Conservation (phyloP, 306 rosid genomes). For the Fragaria ananassa region DNA sequence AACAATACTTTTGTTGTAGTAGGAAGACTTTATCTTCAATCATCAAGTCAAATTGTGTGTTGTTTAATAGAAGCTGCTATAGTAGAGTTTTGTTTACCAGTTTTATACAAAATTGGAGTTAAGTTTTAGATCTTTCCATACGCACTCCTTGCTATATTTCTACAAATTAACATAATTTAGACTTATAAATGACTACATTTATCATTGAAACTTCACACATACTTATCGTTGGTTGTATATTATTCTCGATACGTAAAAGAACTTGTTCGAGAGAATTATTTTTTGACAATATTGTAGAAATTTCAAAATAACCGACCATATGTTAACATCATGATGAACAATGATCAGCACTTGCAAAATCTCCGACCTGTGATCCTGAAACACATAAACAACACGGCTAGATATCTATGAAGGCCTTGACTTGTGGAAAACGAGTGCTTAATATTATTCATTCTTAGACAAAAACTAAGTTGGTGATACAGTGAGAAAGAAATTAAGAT, state of each 20-base stretch:
- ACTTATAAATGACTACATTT: too few species aligned
- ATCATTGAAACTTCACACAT: too few species aligned
- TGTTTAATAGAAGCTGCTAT: background rate
- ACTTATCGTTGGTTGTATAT: too few species aligned
- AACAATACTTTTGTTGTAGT: background rate
- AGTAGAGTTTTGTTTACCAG: too few species aligned
- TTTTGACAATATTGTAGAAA: background rate
- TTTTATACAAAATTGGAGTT: too few species aligned
- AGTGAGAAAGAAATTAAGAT: background rate
- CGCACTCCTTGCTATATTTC: too few species aligned
- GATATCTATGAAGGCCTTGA: background rate
- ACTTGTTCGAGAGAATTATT: too few species aligned
- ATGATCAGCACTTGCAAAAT: background rate
- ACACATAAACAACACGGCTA: background rate
- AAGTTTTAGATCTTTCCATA: too few species aligned
- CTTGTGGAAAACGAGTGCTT: background rate
- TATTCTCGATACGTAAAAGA: too few species aligned
- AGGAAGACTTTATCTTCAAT: background rate
- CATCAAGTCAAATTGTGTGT: background rate
- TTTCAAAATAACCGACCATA: background rate
- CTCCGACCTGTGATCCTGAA: background rate
- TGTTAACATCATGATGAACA: background rate
- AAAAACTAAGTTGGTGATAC: background rate
- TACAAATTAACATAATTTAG: too few species aligned
- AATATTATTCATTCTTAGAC: background rate